Evolutionary conservation across 2,329 filamentous ascomycete species (phyloP).

Genomic region (Ceratocystis huliohia): DNA sequence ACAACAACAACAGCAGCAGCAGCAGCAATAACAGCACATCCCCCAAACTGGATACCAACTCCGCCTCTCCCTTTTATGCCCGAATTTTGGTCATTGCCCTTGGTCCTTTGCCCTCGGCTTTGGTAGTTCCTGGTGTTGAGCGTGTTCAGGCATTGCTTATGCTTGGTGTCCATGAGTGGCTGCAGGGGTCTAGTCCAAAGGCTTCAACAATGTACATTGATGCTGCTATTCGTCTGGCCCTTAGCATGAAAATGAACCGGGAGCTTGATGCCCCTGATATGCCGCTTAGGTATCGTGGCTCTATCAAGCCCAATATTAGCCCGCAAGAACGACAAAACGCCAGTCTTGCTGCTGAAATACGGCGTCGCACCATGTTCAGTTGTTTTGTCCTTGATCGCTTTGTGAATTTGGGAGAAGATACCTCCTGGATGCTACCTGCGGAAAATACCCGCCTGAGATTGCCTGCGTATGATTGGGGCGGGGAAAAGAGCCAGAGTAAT

Average conservation of each 20-base stretch:
- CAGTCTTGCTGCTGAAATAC: constrained; percentile 46
- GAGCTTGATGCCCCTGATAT: constrained; percentile 13
- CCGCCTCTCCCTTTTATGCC: constrained; percentile 53
- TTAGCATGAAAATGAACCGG: constrained; percentile 36
- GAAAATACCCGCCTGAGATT: constrained; percentile 7
- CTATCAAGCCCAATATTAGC: constrained; percentile 15
- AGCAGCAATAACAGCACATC: not conserved
- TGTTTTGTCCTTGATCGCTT: constrained; percentile 61
- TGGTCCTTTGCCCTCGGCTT: constrained; percentile 35
- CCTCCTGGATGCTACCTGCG: constrained; percentile 16
- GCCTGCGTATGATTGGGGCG: constrained; percentile 28
- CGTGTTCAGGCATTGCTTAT: constrained; percentile 56
- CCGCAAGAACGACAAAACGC: not conserved
- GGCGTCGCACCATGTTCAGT: constrained; percentile 60
- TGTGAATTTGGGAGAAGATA: constrained; percentile 48
- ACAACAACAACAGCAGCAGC: not conserved
- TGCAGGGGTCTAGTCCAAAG: constrained; percentile 47
- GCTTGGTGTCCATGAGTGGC: constrained; percentile 61
- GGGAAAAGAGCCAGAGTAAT: constrained; percentile 26
- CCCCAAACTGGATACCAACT: constrained; percentile 35
- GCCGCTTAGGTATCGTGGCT: not conserved
- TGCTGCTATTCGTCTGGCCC: constrained; percentile 50
- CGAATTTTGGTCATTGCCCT: constrained; percentile 42
- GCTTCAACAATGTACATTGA: constrained; percentile 43
- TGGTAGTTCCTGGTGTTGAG: constrained; percentile 45